Evolutionary conservation across 495 filamentous ascomycete genomes (phyloP), one percentile per base, ranked within the genome.

Genomic region (Apiosordaria backusii): DNA sequence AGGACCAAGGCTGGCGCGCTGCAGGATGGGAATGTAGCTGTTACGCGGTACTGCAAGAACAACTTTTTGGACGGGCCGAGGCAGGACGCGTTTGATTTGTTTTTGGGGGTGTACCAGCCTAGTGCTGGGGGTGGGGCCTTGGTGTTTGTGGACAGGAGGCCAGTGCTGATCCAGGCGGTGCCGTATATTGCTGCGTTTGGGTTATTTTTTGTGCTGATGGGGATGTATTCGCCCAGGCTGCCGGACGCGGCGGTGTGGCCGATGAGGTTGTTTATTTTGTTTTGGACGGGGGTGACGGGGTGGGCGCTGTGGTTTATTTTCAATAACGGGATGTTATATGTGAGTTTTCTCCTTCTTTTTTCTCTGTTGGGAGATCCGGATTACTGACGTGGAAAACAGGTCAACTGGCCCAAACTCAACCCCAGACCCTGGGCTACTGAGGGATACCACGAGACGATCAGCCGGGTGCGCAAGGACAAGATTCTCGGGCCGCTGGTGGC

Each of bases 351-450:
- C 55, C 57, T 26, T 18, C 26, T 26, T 35, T 29, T 10, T 61
- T 22, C 50, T 18, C 50, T 35, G 22, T 13, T 26, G 5, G 0
- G 24, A 57, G 3, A 29, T 24, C 0, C 1, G 52, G 16, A 16
- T 16, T 55, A 19, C 29, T 40, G 27, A 59, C 68, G 76, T 62
- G 78, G 57, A 5, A 4, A 19, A 22, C n/a, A 97, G 92, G 92
- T 99, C 27, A 96, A 94, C 78, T 99, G 95, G 95, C 95, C 95
- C 19, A 97, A 95, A 74, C 85, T 99, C 4, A 96, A 95, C 69
- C 91, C 91, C 5, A 88, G 92, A 7, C 85, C 89, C 3, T 93
- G 87, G 78, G 94, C 90, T 1, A 85, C 85, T 1, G 96, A 99
- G 74, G 91, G 92, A 10, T 95, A 93, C 70, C 89, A 94, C 67